phyloP scores from a whole-genome alignment of 345 rosid species.

The Angophora floribunda region DNA sequence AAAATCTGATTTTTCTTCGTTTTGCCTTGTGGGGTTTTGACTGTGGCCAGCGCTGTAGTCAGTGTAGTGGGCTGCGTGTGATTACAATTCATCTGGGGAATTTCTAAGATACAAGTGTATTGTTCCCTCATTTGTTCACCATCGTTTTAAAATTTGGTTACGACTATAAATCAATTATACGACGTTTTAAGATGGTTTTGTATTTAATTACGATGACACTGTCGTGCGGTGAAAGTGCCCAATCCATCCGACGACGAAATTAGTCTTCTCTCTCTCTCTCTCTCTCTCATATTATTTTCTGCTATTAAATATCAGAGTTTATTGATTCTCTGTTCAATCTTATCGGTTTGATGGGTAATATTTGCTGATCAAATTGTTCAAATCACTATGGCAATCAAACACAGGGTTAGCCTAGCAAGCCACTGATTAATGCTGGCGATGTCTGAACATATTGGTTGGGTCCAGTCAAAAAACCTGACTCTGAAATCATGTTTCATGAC shows the following conservation, averaged over 20 bases:
- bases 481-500: background rate
- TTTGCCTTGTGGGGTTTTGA: background rate
- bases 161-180: no score
- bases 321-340: background rate
- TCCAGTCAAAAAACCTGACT: background rate
- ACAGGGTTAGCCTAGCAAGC: background rate
- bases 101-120: background rate
- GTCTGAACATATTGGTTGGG: background rate
- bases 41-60: background rate
- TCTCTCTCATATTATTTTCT: background rate
- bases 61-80: background rate
- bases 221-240: background rate
- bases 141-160: no score
- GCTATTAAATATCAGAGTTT: background rate
- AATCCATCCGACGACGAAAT: background rate
- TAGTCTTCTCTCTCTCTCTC: background rate
- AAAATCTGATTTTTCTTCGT: background rate
- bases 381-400: background rate
- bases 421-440: background rate
- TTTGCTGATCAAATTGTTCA: background rate
- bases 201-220: no score
- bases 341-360: background rate
- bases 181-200: no score
- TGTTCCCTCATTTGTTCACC: background rate
- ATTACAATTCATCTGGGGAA: background rate